phyloP scores from a whole-genome alignment of 306 rosid genomes.

The Prosopis cineraria region DNA sequence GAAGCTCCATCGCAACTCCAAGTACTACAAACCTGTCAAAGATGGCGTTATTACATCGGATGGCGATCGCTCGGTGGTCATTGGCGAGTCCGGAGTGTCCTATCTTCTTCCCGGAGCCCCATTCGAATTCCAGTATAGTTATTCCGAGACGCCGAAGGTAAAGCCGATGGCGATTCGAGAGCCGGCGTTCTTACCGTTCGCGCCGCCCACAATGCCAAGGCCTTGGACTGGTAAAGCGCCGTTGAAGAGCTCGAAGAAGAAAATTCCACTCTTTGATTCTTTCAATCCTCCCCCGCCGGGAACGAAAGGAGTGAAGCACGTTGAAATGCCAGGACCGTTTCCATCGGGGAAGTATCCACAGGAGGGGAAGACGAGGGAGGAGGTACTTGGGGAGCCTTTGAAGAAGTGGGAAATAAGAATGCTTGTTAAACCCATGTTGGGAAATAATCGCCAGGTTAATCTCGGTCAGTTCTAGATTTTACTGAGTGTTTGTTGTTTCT shows the following conservation, averaged over 20 bases:
- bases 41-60: conserved; percentile 57
- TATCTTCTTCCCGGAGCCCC: conserved; percentile 92
- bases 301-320: conserved; percentile 55
- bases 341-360: conserved; percentile 52
- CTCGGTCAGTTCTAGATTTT: conserved; percentile 57
- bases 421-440: conserved; percentile 61
- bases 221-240: conserved; percentile 99
- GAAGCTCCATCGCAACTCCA: conserved; percentile 67
- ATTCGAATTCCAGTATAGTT: conserved; percentile 89
- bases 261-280: conserved; percentile 73
- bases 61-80: conserved; percentile 72
- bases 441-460: conserved; percentile 87
- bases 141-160: conserved; percentile 89
- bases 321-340: conserved; percentile 75
- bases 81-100: conserved; percentile 87
- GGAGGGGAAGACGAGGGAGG: conserved; percentile 63
- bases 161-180: conserved; percentile 89
- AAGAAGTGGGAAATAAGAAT: conserved; percentile 76
- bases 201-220: conserved; percentile 85
- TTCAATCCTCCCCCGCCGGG: conserved; percentile 57
- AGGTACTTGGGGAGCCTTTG: conserved; percentile 84
- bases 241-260: conserved; percentile 79
- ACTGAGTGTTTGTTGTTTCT: not conserved
- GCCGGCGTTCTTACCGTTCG: conserved; percentile 90
- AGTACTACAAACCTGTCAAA: conserved; percentile 72